Evolutionary conservation across 2,329 filamentous ascomycete species (phyloP), one percentile per base, ranked within the genome.

Genomic region (Fusarium sp.): DNA sequence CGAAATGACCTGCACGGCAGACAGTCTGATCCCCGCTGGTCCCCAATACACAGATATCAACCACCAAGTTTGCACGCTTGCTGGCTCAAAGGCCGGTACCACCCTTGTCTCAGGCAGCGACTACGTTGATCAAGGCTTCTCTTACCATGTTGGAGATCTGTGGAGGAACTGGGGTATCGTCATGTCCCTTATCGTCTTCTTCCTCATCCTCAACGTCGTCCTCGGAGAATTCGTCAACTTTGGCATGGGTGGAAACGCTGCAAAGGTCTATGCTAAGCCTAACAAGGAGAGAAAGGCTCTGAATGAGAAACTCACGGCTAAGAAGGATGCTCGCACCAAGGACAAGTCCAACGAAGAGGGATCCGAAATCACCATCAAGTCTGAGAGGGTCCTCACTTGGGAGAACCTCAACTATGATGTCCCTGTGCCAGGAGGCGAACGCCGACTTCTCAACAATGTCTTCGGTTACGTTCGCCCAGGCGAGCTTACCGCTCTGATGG

Each of bases 121-220:
- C 19, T 97, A 97, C 78, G 88, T 97, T 67, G 84, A 87, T 0
- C 81, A 89, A 27, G 89, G 86, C 0, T 97, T 93, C 80, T 86
- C 87, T 0, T 97, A 95, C 82, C 80, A 84, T 18, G 86, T 88
- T 0, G 82, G 84, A 2, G 88, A 95, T 57, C 84, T 96, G 2
- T 97, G 94, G 94, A 87, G 93, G 45, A 94, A 96, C 81, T 93
- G 92, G 79, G 93, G 93, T 3, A 96, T 97, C 70, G 90, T 97
- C 67, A 79, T 94, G 16, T 90, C 86, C 4, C 88, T 97, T 69
- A 93, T 97, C 60, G 81, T 92, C 44, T 90, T 90, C 66, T 97
- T 97, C 83, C 85, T 97, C 7, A 81, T 88, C 16, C 82, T 93
- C 63, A 95, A 97, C 72, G 91, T 94, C 42, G 86, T 93, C 21